A percentile compares a stretch with the other conserved stretches of the same genome.
Evolutionary conservation across 1,139 yeast genomes (phyloP).

Genomic region (Insectozyma bohioensis): DNA sequence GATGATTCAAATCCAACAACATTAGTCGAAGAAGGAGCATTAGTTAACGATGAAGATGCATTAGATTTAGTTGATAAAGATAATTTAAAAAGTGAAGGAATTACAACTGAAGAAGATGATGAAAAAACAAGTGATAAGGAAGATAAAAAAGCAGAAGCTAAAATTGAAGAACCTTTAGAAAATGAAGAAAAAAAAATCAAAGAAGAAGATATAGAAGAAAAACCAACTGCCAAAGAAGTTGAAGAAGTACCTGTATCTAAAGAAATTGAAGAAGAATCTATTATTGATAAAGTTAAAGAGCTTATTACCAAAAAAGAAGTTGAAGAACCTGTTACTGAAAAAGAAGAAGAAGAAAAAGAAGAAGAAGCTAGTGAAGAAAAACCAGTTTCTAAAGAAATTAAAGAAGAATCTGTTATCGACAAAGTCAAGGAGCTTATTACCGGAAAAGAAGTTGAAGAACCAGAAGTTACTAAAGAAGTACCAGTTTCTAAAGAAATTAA

Average conservation of each 20-base stretch:
- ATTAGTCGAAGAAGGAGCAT: constrained; percentile 44
- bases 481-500: constrained; percentile 14
- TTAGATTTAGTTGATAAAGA: constrained; percentile 24
- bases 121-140: no score
- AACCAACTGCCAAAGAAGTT: constrained; percentile 5
- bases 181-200: constrained; percentile 2
- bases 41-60: constrained; percentile 48
- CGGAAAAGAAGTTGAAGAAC: no score
- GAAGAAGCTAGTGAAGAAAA: constrained; percentile 6
- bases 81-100: constrained; percentile 11
- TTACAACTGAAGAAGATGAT: constrained; percentile 7
- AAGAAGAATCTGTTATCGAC: no score
- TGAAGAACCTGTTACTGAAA: constrained; percentile 1
- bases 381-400: constrained; percentile 8
- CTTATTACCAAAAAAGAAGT: no score
- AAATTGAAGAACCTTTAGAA: constrained; percentile 2
- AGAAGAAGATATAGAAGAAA: constrained; percentile 11
- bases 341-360: constrained; percentile 1
- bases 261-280: constrained; percentile 6
- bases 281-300: not conserved
- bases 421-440: no score
- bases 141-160: constrained; percentile 10
- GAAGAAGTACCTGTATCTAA: constrained; percentile 10
- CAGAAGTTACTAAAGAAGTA: constrained; percentile 14
- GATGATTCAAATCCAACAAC: constrained; percentile 43